Evolutionary conservation across 2,329 filamentous ascomycete species (phyloP), one percentile per base, ranked within the genome.

Genomic region (Chalaropsis thielavioides): DNA sequence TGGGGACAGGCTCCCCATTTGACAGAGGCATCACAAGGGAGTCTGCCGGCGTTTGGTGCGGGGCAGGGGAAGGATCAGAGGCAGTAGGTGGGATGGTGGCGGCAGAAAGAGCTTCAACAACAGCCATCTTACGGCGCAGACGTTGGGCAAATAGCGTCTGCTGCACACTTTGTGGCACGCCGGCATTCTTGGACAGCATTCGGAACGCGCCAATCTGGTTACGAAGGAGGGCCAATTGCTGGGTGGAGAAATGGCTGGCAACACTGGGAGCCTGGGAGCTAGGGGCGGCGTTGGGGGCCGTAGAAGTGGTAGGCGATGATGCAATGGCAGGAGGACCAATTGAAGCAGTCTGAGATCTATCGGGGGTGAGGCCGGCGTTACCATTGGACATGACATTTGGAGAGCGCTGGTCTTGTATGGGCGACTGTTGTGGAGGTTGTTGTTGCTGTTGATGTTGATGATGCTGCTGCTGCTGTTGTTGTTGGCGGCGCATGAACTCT

Each of bases 141-240:
- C 87, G 84, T 66, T 88, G 85, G 56, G 87, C 81, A 72, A 92
- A 95, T 44, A 97, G 85, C 61, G 88, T 84, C 71, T 92, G 88
- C 73, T 95, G 90, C 69, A 96, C 82, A 68, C 84, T 81, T 38
- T 83, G 75, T 0, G 92, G 90, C 2, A 97, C 84, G 0, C 91
- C 87, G 15, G 88, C 80, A 70, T 96, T 96, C 75, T 94, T 95
- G 4, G 89, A 87, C 3, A 99, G 80, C 69, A 91, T 81, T 75
- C 95, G 95, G 76, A 96, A 97, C 0, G 92, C 92, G 70, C 87
- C 81, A 62, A 97, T 96, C 73, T 99, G 94, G 69, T 89, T 86
- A 67, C 90, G 82, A 10, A 99, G 78, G 54, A 89, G 83, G 27
- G 82, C 80, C 58, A 96, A 78, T 73, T 99, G 94, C 65, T 94